Base-by-base conservation (phyloP, 2,329 filamentous ascomycete genomes). In the Teratosphaeriaceae sp. region DNA sequence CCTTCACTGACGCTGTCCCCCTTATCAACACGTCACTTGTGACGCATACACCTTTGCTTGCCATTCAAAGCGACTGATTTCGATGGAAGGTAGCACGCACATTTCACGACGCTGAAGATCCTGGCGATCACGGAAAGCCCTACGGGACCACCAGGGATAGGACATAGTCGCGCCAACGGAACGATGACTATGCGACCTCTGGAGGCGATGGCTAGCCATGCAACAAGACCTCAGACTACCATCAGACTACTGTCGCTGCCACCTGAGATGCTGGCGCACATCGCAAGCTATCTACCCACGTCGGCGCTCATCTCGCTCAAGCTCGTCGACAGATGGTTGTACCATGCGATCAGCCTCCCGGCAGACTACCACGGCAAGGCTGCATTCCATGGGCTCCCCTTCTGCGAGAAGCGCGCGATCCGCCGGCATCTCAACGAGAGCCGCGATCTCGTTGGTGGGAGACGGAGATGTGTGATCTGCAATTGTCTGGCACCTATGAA, bases 291-390 rank as follows among this genome's bases (percentile, higher is more conserved):
- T 46, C 60, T 71, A 7, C 54, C 63, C 5, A 52, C 54, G 1
- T 64, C 68, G 30, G 60, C 54, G 20, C 52, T 62, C 16, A 51
- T 69, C 7, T 57, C 67, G 3, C 56, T 69, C 8, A 65, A 65
- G 34, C 60, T 70, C 31, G 57, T 60, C 5, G 56, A 61, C 36
- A 53, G 51, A 9, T 43, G 49, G 9, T 47, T 68, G 22, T 60
- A 64, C 50, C 46, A 50, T 33, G 43, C 42, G 7, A 47, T 49
- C 18, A 49, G 47, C 4, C 26, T 43, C 1, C 50, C 54, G 9
- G 35, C 46, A 2, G 29, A 16, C n/a, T 40, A 50, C 18, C 19
- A 19, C 16, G 22, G 40, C 29, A 42, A 36, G 27, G 19, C 16
- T 19, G 51, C 50, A 41, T 22, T 52, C 24, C 48, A 54, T 16